Evolutionary conservation across 2,329 filamentous ascomycete species (phyloP), one percentile per base, ranked within the genome.

Genomic region (Penicillium verrucosum): DNA sequence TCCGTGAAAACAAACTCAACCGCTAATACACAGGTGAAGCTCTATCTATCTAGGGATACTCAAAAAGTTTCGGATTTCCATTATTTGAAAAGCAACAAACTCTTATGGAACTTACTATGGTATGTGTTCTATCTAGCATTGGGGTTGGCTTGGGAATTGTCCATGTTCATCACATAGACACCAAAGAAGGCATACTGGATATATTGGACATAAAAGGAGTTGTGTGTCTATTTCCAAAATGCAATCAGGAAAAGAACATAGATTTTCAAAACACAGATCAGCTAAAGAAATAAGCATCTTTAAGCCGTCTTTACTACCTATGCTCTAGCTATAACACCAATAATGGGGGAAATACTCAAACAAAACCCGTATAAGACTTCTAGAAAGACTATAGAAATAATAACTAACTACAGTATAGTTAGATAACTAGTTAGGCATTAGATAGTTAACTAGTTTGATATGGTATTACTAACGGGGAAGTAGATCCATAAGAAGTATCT

Each of bases 1-100:
- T 88, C 11, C 78, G 74, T 57, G 85, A 88, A 73, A 85, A 78
- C 71, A 80, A 76, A 56, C 67, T 87, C 23, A 79, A 61, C 59
- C 68, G 70, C 38, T 75, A 50, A 73, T 40, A 6, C 8, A 41
- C n/a, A 32, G 34, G 38, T 47, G 55, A 34, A 49, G 27, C 10
- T 62, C 29, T 30, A 23, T 62, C 29, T 30, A 23, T 32, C 30
- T 1, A 32, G 12, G 30, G 30, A 32, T 11, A 27, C 16, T 18
- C 12, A 0, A 49, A 21, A 48, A 25, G 11, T 16, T 16, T 11
- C 23, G 12, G 9, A 14, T 7, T 34, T 40, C 6, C 27, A n/a
- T 36, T 44, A 11, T 11, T 23, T 30, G 3, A 32, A 55, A 21
- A 43, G n/a, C 21, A 9, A 38, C 4, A 46, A 43, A 53, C 10